A percentile compares a stretch with the other conserved stretches of the same genome.
phyloP scores from a whole-genome alignment of 1,284 basidiomycete species.

The Xerocomus cyaneibrunnescens region DNA sequence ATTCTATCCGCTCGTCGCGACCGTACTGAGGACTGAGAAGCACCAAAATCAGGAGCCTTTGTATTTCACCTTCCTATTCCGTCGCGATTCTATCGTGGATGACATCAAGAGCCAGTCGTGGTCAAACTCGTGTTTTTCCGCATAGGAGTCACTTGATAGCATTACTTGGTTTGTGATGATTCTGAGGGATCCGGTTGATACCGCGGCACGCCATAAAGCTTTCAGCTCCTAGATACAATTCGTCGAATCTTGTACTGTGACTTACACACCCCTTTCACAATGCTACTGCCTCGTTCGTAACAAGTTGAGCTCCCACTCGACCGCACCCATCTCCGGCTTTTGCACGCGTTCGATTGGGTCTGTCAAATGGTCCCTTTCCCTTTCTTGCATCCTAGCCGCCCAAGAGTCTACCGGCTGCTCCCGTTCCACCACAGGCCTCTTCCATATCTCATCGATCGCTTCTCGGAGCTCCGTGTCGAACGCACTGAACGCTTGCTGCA shows the following conservation, averaged over 20 bases:
- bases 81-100: too few species aligned
- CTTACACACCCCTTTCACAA: neutral
- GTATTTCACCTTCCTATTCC: too few species aligned
- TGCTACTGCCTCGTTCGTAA: constrained; percentile 26
- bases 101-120: too few species aligned
- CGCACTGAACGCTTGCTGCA: constrained; percentile 53
- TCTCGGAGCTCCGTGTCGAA: constrained; percentile 53
- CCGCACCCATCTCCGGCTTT: constrained; percentile 51
- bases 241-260: neutral
- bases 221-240: neutral
- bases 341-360: constrained; percentile 58
- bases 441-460: constrained; percentile 65
- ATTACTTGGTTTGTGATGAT: too few species aligned
- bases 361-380: constrained; percentile 48
- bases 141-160: too few species aligned
- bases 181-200: too few species aligned
- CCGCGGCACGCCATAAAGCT: too few species aligned
- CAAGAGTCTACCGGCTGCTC: constrained; percentile 45
- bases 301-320: constrained; percentile 53
- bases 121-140: too few species aligned
- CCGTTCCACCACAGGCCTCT: constrained; percentile 37
- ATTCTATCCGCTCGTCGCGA: too few species aligned
- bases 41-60: too few species aligned
- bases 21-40: too few species aligned
- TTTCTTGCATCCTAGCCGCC: constrained; percentile 60